Percentiles rank a stretch among this genome's conserved stretches.
Evolutionary conservation across 2,329 filamentous ascomycete genomes (phyloP).

Genomic region (Trichoderma citrinoviride): DNA sequence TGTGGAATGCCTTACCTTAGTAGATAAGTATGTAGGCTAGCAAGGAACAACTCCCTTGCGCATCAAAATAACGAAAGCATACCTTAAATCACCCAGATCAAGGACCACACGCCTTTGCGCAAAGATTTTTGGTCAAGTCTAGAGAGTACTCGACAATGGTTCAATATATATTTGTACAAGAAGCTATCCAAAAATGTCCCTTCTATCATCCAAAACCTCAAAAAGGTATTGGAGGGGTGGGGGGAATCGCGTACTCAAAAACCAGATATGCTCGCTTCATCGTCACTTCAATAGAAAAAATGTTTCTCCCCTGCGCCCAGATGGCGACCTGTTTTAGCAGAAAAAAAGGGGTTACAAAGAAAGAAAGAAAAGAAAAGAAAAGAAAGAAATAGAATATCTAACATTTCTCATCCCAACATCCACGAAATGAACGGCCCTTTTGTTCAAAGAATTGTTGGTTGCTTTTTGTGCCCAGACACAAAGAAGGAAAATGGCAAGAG

Average conservation of each 20-base stretch:
- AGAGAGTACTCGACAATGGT: too few species aligned
- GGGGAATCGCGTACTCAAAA: background rate
- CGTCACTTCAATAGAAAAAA: background rate
- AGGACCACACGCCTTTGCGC: background rate
- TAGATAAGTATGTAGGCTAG: conserved; percentile 14
- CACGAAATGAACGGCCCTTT: background rate
- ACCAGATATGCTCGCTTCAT: background rate
- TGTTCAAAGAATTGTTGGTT: background rate
- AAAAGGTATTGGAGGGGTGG: background rate
- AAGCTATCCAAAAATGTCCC: background rate
- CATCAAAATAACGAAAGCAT: background rate
- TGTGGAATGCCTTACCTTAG: too few species aligned
- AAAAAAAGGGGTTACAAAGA: background rate
- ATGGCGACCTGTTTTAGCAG: background rate
- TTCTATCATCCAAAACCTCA: background rate
- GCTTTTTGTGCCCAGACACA: background rate
- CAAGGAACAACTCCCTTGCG: background rate
- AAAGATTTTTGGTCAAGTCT: too few species aligned
- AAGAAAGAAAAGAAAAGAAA: background rate
- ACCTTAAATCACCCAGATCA: background rate
- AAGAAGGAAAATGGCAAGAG: background rate
- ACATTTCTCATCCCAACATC: background rate
- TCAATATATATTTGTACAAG: too few species aligned
- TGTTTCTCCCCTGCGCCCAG: background rate
- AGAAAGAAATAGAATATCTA: background rate